Percentiles rank a stretch among this genome's conserved stretches.
Conservation (phyloP, 2,329 filamentous ascomycete species). For the Dothistroma pini region DNA sequence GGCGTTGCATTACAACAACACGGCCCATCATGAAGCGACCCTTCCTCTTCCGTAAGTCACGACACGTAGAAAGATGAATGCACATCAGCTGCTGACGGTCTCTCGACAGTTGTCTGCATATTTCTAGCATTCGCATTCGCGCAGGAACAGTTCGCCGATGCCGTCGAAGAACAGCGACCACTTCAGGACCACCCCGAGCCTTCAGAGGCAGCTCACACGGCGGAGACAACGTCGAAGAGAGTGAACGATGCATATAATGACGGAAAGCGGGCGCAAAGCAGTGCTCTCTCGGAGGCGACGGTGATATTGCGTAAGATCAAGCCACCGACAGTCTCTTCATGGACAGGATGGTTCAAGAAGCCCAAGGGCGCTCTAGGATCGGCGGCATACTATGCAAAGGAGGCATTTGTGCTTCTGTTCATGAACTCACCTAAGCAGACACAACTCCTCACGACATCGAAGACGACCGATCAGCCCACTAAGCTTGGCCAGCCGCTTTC, state of each 20-base stretch:
- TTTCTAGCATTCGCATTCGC: slow-evolving; percentile 17
- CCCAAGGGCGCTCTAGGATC: slow-evolving; percentile 57
- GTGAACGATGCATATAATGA: slow-evolving; percentile 5
- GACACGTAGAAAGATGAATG: neutral
- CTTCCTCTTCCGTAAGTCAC: slow-evolving; percentile 11
- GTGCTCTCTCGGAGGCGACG: slow-evolving; percentile 38
- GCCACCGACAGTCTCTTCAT: slow-evolving; percentile 39
- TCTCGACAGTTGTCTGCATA: slow-evolving; percentile 16
- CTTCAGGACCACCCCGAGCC: slow-evolving; percentile 7
- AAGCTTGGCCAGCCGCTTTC: slow-evolving; percentile 52
- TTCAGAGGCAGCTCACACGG: slow-evolving; percentile 9
- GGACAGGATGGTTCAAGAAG: slow-evolving; percentile 43
- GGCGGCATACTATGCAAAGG: slow-evolving; percentile 58
- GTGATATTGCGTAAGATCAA: slow-evolving; percentile 41
- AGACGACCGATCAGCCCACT: slow-evolving; percentile 34
- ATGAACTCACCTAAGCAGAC: slow-evolving; percentile 57
- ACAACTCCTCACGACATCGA: slow-evolving; percentile 38
- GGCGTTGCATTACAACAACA: slow-evolving; percentile 4
- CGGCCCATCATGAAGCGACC: slow-evolving; percentile 12
- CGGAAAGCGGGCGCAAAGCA: slow-evolving; percentile 8
- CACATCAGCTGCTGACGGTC: neutral
- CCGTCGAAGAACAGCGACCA: slow-evolving; percentile 9
- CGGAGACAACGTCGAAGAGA: slow-evolving; percentile 2
- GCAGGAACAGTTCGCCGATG: slow-evolving; percentile 10
- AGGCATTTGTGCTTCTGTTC: slow-evolving; percentile 61